These are phyloP conservation scores for Aspergillus ochraceus DNA, from an alignment of 2,329 filamentous ascomycete genomes.

Conservation along the genomic window DNA sequence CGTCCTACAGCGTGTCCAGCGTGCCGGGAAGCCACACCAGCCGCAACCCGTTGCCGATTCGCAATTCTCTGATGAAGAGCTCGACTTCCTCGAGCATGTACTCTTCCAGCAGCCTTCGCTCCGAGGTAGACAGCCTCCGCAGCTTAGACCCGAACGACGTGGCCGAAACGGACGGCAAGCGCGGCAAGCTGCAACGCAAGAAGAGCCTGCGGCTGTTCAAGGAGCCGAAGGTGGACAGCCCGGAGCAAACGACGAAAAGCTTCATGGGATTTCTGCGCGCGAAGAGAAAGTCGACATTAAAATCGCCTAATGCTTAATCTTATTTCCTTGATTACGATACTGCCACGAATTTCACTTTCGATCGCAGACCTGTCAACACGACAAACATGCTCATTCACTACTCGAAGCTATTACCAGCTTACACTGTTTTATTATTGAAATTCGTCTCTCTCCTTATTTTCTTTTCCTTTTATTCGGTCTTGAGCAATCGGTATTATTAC, in stretches of 20 bases:
- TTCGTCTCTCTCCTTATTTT: neutral
- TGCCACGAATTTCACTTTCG: neutral
- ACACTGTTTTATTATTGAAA: neutral
- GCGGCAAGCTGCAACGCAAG: constrained; percentile 11
- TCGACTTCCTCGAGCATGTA: constrained; percentile 25
- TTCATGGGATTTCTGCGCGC: constrained; percentile 23
- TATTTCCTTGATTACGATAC: neutral
- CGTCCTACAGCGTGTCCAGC: constrained; percentile 26
- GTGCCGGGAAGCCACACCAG: constrained; percentile 12
- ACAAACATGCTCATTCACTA: neutral
- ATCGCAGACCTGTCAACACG: neutral
- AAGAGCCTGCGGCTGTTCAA: constrained; percentile 21
- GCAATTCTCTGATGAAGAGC: constrained; percentile 28
- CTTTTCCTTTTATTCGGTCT: neutral
- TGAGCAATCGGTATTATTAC: neutral
- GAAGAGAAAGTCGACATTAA: constrained; percentile 21
- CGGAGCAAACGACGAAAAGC: constrained; percentile 18
- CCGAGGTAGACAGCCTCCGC: constrained; percentile 24
- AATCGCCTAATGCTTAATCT: constrained; percentile 20
- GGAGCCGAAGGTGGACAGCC: constrained; percentile 5
- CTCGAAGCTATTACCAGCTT: neutral
- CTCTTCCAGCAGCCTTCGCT: constrained; percentile 31
- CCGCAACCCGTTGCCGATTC: constrained; percentile 24
- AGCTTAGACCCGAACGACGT: constrained; percentile 11
- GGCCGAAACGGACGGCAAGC: constrained; percentile 11